phyloP scores from a whole-genome alignment of 139 green algal genomes.

The Trebouxia sp. region DNA sequence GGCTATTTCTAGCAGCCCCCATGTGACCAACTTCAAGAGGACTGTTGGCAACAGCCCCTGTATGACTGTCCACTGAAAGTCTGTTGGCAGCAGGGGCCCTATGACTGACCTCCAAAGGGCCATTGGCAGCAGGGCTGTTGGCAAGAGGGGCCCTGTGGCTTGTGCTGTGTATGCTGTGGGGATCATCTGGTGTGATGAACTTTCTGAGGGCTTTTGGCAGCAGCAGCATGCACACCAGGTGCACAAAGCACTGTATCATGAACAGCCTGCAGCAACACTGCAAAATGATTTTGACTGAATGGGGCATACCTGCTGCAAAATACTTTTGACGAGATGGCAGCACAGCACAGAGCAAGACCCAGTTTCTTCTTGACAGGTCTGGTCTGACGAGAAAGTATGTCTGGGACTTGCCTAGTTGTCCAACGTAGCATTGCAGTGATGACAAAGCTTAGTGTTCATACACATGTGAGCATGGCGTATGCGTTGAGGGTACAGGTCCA shows the following conservation, averaged over 20 bases:
- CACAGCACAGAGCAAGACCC: too few relatives aligned
- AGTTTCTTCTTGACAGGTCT: neutral
- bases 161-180: neutral
- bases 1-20: too few relatives aligned
- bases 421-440: neutral
- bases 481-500: slow-evolving; percentile 41
- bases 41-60: too few relatives aligned
- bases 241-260: slow-evolving; percentile 21
- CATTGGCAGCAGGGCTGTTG: neutral
- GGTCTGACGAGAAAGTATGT: neutral
- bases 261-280: slow-evolving; percentile 35
- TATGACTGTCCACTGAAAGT: too few relatives aligned
- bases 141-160: slow-evolving; percentile 10
- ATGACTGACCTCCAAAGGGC: too few relatives aligned
- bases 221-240: slow-evolving; percentile 39
- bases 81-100: too few relatives aligned
- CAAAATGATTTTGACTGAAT: neutral
- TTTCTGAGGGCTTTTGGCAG: slow-evolving; percentile 18
- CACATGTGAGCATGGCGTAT: neutral
- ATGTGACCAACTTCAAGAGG: too few relatives aligned
- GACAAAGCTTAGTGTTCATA: neutral
- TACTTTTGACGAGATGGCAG: neutral
- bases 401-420: neutral
- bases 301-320: neutral
- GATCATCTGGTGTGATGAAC: neutral